Evolutionary conservation across 2,329 filamentous ascomycete species (phyloP).

Genomic region (Chalaropsis thielavioides): DNA sequence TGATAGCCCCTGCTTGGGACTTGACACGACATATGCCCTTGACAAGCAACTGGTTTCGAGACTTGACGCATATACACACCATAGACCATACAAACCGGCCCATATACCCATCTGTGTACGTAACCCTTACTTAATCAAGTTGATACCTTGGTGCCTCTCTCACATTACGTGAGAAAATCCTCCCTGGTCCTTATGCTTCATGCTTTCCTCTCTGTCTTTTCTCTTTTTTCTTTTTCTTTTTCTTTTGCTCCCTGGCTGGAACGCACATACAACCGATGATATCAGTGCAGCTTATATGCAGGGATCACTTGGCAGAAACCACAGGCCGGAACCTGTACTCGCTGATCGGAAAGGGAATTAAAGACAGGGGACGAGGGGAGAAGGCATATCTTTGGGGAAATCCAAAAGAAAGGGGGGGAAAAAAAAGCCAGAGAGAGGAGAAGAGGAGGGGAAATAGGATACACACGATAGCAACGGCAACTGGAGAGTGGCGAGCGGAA

Average conservation of each 20-base stretch:
- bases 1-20: background rate
- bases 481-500: background rate
- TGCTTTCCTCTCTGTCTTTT: background rate
- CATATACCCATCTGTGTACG: background rate
- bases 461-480: background rate
- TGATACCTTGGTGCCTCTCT: too few relatives aligned
- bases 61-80: background rate
- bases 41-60: background rate
- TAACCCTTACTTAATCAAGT: background rate
- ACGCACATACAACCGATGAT: background rate
- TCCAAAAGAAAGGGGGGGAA: background rate
- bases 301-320: background rate
- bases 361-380: background rate
- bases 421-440: background rate
- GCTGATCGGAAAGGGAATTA: conserved; percentile 1
- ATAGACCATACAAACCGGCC: background rate
- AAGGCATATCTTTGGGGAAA: background rate
- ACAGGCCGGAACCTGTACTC: background rate
- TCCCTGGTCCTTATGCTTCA: background rate
- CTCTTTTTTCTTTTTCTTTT: background rate
- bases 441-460: background rate
- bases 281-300: background rate
- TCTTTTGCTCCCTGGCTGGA: background rate
- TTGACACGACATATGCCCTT: conserved; percentile 1
- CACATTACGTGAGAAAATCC: background rate